Evolutionary conservation across 2,329 filamentous ascomycete species (phyloP).

Genomic region (Microthyrium microscopicum): DNA sequence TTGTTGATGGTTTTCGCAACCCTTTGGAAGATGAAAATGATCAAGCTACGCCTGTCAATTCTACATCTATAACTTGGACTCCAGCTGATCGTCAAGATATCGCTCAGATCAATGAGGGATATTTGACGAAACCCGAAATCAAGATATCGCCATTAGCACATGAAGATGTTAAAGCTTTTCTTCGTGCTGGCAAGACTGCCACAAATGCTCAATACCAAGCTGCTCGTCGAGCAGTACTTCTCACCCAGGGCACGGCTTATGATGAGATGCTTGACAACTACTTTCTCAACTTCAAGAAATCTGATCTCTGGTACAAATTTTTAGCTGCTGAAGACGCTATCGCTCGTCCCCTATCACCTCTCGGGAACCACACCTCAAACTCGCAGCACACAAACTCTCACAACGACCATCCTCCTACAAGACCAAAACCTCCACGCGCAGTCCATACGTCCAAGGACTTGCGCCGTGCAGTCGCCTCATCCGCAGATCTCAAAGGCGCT

Average conservation of each 20-base stretch:
- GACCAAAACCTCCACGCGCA: background rate
- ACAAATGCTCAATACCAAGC: conserved; percentile 67
- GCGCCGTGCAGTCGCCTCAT: conserved; percentile 42
- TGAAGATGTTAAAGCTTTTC: conserved; percentile 55
- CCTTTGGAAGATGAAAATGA: conserved; percentile 75
- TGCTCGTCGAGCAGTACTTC: conserved; percentile 66
- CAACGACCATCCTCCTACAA: background rate
- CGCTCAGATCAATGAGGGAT: conserved; percentile 79
- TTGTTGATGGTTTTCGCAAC: conserved; percentile 90
- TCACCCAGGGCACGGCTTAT: conserved; percentile 65
- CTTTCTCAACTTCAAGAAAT: conserved; percentile 76
- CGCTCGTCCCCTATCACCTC: background rate
- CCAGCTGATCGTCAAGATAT: conserved; percentile 76
- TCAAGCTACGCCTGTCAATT: conserved; percentile 33
- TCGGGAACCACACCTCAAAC: background rate
- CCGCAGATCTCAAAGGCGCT: conserved; percentile 38
- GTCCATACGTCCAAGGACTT: conserved; percentile 25
- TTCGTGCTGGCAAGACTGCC: conserved; percentile 60
- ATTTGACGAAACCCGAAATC: conserved; percentile 67
- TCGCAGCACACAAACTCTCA: too few species aligned
- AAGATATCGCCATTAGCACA: conserved; percentile 56
- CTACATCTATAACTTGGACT: conserved; percentile 45
- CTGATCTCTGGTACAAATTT: conserved; percentile 92
- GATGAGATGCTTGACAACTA: conserved; percentile 70
- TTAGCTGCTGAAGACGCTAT: conserved; percentile 68